Evolutionary conservation across 805 yeast species (phyloP).

Genomic region (Candida germanica): DNA sequence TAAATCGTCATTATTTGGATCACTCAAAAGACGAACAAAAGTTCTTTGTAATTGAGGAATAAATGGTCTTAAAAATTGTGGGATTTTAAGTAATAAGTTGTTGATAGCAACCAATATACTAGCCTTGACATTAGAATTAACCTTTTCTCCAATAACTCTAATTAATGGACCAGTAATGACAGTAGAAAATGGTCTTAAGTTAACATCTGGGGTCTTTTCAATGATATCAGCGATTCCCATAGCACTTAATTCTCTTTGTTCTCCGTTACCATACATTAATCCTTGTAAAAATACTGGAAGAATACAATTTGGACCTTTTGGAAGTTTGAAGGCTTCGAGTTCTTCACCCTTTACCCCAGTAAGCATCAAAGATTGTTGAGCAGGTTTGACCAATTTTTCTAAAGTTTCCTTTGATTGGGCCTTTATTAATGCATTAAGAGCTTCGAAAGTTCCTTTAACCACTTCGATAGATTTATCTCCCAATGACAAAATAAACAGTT

Average conservation of each 20-base stretch:
- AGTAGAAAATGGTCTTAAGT: constrained; percentile 84
- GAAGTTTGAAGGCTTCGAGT: constrained; percentile 67
- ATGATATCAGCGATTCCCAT: constrained; percentile 84
- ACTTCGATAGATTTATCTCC: constrained; percentile 66
- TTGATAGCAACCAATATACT: constrained; percentile 88
- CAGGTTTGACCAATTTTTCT: constrained; percentile 77
- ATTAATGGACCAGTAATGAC: constrained; percentile 95
- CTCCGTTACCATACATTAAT: constrained; percentile 85
- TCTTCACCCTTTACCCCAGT: constrained; percentile 65
- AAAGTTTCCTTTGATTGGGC: constrained; percentile 72
- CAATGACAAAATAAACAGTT: constrained; percentile 64
- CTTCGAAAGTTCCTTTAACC: constrained; percentile 61
- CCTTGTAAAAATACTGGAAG: constrained; percentile 94
- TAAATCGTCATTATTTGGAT: constrained; percentile 66
- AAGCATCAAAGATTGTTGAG: constrained; percentile 65
- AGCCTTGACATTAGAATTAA: constrained; percentile 84
- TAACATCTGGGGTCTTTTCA: constrained; percentile 78
- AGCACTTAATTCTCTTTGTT: constrained; percentile 83
- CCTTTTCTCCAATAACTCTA: constrained; percentile 96
- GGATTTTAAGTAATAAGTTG: constrained; percentile 74
- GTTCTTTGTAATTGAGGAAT: constrained; percentile 97
- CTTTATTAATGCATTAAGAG: constrained; percentile 64
- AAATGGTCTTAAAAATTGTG: constrained; percentile 89
- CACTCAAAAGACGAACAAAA: constrained; percentile 86
- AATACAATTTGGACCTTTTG: constrained; percentile 83